Base-by-base conservation (phyloP, 2,329 filamentous ascomycete species). In the Thielaviopsis euricoi region DNA sequence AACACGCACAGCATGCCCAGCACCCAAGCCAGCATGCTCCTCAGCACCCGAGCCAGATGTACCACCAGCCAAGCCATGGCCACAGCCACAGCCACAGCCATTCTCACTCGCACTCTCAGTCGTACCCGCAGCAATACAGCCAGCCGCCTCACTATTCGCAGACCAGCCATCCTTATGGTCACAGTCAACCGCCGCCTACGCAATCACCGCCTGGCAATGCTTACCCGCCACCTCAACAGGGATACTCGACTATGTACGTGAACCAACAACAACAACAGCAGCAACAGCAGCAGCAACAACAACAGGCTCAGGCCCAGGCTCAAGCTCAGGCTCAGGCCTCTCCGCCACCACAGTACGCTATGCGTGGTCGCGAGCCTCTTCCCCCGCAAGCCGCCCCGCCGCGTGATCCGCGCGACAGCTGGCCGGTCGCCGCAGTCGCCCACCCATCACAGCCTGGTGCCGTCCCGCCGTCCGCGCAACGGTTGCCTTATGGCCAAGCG, bases 1-100 rank as follows among this genome's bases (percentile, higher is more conserved):
- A 70, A 3, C 78, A 78, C 57, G 40, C 61, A 70, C 59, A 15
- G 70, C 71, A 22, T 71, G 73, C n/a, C 76, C 77, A 6, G 74
- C 78, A n/a, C 72, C 76, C n/a, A 73, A 75, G 21, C 29, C 29
- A 33, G 29, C 29, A 33, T 33, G 29, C 29, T 10, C 7, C 29
- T 33, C 79, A 80, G 62, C 82, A 81, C 58, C 69, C 73, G 0
- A 66, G 71, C 10, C 77, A 81, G 64, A 56, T 59, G 40, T 59
- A 59, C 69, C 71, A n/a, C 64, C 72, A 17, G 64, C 73, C 51
- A 22, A 23, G 57, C 23, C 57, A 55, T n/a, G 33, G 53, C 4
- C 33, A 55, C 48, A n/a, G 48, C 10, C 57, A 59, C 55, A 67
- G 17, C 64, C 73, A 57, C 22, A 21, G 57, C 23, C 57, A 55